These are phyloP conservation scores for Elsinoe australis DNA, from an alignment of 2,329 filamentous ascomycete species.

Conservation along the genomic window DNA sequence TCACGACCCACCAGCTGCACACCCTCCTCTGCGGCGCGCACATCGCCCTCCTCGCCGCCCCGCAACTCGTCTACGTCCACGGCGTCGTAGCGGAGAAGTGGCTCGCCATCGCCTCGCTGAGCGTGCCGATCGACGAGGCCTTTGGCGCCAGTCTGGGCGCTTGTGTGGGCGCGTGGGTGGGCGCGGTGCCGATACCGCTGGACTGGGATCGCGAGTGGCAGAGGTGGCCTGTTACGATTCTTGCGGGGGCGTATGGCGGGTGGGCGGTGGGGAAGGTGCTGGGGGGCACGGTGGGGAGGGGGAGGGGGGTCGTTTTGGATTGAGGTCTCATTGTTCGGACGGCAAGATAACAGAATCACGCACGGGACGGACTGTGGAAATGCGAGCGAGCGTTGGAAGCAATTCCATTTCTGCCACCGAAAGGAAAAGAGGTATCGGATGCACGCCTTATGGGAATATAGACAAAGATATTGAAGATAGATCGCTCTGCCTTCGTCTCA, in stretches of 20 bases:
- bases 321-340: too few species aligned
- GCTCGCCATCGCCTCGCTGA: slow-evolving; percentile 59
- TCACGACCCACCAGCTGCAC: slow-evolving; percentile 70
- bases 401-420: too few species aligned
- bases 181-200: slow-evolving; percentile 87
- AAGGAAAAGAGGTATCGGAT: neutral
- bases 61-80: slow-evolving; percentile 78
- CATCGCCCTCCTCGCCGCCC: slow-evolving; percentile 67
- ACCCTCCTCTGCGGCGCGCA: slow-evolving; percentile 77
- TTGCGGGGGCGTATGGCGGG: slow-evolving; percentile 74
- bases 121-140: slow-evolving; percentile 70
- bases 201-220: slow-evolving; percentile 99
- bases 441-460: neutral
- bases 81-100: slow-evolving; percentile 68
- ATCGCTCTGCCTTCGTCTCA: slow-evolving; percentile 12
- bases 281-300: slow-evolving; percentile 44
- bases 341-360: too few species aligned
- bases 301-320: slow-evolving; percentile 40
- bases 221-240: slow-evolving; percentile 88
- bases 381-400: too few species aligned
- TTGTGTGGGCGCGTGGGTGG: slow-evolving; percentile 78
- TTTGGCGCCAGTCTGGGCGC: slow-evolving; percentile 77
- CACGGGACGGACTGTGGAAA: too few species aligned
- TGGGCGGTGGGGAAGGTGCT: slow-evolving; percentile 62
- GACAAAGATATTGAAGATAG: slow-evolving; percentile 15